A percentile compares a stretch with the other conserved stretches of the same genome.
These are phyloP conservation scores for Dionaea muscipula DNA, from an alignment of 179 eudicot species.

Conservation along the genomic window DNA sequence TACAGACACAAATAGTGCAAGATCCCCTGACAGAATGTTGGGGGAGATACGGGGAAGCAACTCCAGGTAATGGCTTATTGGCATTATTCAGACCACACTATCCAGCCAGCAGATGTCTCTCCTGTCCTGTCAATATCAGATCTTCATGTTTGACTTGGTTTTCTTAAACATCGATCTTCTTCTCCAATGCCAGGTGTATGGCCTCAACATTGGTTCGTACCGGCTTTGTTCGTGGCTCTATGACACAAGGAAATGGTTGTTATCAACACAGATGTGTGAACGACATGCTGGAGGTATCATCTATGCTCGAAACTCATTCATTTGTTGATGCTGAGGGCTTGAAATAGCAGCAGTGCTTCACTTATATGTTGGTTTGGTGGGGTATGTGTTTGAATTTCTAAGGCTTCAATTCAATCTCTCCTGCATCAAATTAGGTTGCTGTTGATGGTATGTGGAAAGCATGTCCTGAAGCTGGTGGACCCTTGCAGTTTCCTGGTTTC, in stretches of 20 bases:
- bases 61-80: slow-evolving; percentile 48
- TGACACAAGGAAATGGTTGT: slow-evolving; percentile 95
- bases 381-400: no score
- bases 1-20: slow-evolving; percentile 73
- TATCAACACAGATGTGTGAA: slow-evolving; percentile 83
- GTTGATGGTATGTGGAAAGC: slow-evolving; percentile 83
- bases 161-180: slow-evolving; percentile 5
- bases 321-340: no score
- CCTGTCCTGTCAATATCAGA: neutral
- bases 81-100: no score
- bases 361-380: no score
- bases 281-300: slow-evolving; percentile 64
- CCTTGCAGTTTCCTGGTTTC: slow-evolving; percentile 71
- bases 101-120: neutral
- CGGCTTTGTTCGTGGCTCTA: slow-evolving; percentile 91
- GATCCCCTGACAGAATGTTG: slow-evolving; percentile 92
- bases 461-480: slow-evolving; percentile 82
- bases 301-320: neutral
- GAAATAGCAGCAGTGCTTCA: no score
- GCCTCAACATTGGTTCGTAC: slow-evolving; percentile 84
- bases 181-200: slow-evolving; percentile 63
- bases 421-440: slow-evolving; percentile 42
- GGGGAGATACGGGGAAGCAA: slow-evolving; percentile 88
- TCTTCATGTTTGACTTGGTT: neutral
- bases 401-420: slow-evolving; percentile 2